phyloP scores from a whole-genome alignment of 2,329 filamentous ascomycete species.

The Diaporthe velutina region DNA sequence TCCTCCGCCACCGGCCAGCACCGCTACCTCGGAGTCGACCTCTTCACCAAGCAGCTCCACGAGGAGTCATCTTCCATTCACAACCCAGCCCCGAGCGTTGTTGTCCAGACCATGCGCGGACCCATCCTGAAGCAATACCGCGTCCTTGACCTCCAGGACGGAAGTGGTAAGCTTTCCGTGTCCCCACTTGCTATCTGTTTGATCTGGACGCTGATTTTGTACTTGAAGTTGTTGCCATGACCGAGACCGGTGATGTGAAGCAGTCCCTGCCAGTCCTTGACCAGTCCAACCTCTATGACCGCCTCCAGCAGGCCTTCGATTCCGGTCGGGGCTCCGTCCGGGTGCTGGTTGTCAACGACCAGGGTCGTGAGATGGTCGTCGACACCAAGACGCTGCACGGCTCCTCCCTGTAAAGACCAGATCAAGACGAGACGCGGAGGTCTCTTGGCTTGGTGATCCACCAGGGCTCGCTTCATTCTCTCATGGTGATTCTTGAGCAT shows the following conservation, averaged over 20 bases:
- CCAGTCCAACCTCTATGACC: conserved; percentile 89
- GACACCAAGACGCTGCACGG: conserved; percentile 99
- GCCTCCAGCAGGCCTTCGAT: conserved; percentile 87
- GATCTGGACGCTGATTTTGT: conserved; percentile 15
- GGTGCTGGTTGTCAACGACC: conserved; percentile 94
- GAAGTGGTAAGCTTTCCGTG: conserved; percentile 63
- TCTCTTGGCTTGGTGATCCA: conserved; percentile 35
- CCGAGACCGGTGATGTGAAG: conserved; percentile 98
- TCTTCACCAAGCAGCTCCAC: conserved; percentile 99
- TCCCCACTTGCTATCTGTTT: too few relatives aligned
- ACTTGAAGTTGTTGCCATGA: conserved; percentile 88
- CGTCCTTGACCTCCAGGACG: conserved; percentile 95
- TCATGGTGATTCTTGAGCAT: conserved; percentile 32
- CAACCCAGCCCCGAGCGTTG: conserved; percentile 95
- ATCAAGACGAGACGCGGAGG: neutral
- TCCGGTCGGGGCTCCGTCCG: conserved; percentile 94
- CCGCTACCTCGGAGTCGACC: conserved; percentile 99
- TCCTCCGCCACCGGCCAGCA: conserved; percentile 98
- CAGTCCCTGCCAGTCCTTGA: conserved; percentile 92
- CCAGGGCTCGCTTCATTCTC: conserved; percentile 30
- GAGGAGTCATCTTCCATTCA: conserved; percentile 99
- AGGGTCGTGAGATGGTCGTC: conserved; percentile 93
- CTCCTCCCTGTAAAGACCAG: conserved; percentile 70
- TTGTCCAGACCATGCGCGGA: conserved; percentile 99
- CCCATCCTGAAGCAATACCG: conserved; percentile 99